A percentile compares a stretch with the other conserved stretches of the same genome.
Evolutionary conservation across 768 basidiomycete genomes (phyloP).

Genomic region (Chalciporus pseudorubinellus): DNA sequence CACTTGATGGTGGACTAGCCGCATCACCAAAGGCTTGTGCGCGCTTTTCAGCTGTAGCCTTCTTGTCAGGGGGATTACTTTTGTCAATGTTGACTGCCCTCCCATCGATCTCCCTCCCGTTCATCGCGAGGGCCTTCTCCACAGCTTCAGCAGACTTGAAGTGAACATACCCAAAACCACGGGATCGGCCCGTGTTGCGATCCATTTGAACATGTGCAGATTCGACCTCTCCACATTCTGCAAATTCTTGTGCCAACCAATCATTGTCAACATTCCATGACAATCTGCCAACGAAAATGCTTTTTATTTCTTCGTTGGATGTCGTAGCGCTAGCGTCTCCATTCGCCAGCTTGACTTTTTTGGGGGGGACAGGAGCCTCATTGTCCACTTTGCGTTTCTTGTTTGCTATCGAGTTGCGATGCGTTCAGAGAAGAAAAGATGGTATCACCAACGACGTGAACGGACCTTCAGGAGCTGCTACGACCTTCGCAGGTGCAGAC

Average conservation of each 20-base stretch:
- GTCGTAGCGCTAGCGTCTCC: conserved; percentile 39
- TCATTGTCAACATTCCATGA: conserved; percentile 98
- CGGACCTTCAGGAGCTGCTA: too few species aligned
- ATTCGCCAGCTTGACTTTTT: conserved; percentile 79
- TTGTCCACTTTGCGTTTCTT: conserved; percentile 84
- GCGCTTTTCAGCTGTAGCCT: conserved; percentile 59
- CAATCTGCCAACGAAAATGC: conserved; percentile 88
- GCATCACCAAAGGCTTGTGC: conserved; percentile 76
- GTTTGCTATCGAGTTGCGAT: conserved; percentile 4
- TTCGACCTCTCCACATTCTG: conserved; percentile 82
- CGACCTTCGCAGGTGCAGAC: neutral
- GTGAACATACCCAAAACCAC: conserved; percentile 83
- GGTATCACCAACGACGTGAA: too few species aligned
- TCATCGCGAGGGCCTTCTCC: conserved; percentile 75
- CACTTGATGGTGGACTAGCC: conserved; percentile 61
- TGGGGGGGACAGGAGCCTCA: conserved; percentile 55
- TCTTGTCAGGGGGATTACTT: conserved; percentile 60
- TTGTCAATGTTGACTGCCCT: conserved; percentile 85
- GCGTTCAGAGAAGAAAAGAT: too few species aligned
- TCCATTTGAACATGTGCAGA: conserved; percentile 88
- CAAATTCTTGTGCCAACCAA: conserved; percentile 89
- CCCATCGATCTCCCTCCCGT: conserved; percentile 90
- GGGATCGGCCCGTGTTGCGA: conserved; percentile 75
- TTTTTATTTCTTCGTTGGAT: conserved; percentile 50
- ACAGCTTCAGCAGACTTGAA: conserved; percentile 70